Conservation (phyloP, 495 filamentous ascomycete genomes). For the Clohesyomyces aquaticus region DNA sequence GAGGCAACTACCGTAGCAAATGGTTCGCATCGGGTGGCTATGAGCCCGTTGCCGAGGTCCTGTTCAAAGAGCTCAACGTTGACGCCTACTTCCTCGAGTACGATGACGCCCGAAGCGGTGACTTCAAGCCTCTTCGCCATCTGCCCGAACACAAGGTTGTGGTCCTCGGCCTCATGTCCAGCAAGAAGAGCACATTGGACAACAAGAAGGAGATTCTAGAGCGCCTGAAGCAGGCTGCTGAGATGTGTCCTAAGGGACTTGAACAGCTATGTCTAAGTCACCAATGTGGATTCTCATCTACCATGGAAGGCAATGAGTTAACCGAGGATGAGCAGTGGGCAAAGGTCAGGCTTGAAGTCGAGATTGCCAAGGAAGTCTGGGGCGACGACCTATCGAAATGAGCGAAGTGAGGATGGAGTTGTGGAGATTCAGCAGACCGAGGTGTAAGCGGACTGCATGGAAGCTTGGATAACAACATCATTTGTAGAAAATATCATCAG, state of each 20-base stretch:
- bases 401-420: background rate
- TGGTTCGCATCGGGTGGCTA: slow-evolving; percentile 48
- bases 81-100: slow-evolving; percentile 52
- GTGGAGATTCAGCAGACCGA: background rate
- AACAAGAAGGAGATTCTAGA: slow-evolving; percentile 44
- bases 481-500: background rate
- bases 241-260: slow-evolving; percentile 46
- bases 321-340: slow-evolving; percentile 48
- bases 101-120: slow-evolving; percentile 48
- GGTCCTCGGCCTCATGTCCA: slow-evolving; percentile 46
- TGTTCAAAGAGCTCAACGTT: slow-evolving; percentile 49
- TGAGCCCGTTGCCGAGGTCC: slow-evolving; percentile 47
- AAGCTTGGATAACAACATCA: background rate
- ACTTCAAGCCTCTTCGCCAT: slow-evolving; percentile 47
- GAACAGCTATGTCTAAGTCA: slow-evolving; percentile 47
- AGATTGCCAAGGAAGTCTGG: slow-evolving; percentile 49
- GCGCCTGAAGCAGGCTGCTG: slow-evolving; percentile 45
- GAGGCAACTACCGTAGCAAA: slow-evolving; percentile 42
- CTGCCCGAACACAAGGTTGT: slow-evolving; percentile 48
- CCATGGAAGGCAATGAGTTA: slow-evolving; percentile 47
- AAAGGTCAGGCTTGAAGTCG: slow-evolving; percentile 47
- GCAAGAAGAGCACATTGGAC: slow-evolving; percentile 46
- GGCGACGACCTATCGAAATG: slow-evolving; percentile 37
- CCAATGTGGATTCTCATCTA: slow-evolving; percentile 49
- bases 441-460: background rate